Evolutionary conservation across 331 rosid genomes (phyloP), one percentile per base, ranked within the genome.

Genomic region (Spiraea crenata): DNA sequence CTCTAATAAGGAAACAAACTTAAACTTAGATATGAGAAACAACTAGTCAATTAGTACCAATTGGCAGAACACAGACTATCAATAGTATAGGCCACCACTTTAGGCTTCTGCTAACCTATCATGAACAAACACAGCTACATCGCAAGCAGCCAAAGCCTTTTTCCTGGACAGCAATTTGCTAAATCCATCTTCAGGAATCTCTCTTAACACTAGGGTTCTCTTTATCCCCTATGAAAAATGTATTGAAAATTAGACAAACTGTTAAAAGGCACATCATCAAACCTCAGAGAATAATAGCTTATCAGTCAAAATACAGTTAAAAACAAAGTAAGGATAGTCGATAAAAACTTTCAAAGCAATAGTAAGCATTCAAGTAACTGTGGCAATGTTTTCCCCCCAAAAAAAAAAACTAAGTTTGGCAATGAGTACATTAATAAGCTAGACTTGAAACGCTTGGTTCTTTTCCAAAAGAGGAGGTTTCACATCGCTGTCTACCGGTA

Each of bases 141-240:
- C 99, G 76, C 97, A 91, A 20, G 90, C 85, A 71, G 99, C 97
- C 88, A 95, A 81, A 79, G 97, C 87, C 75, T 89, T 97, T 82
- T 89, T 95, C 71, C 76, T 83, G 69, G 87, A 82, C 71, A 95
- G 73, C 73, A 95, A 56, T 74, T 69, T 89, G 56, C 56, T 55
- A 48, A 91, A 90, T 63, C 90, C 93, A 74, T 85, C 91, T 89
- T 89, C 95, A 20, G 99, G 90, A 71, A 95, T 89, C 79, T 95
- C 99, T 80, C 89, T 84, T 76, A 95, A 72, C 49, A 89, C 89
- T 72, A 95, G 84, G 65, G 85, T 87, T 72, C 85, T 95, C 76
- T 82, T 85, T 69, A 82, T 71, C 76, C 89, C 96, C 99, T 95
- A 74, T 25, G 66, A 39, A 16, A 51, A 6, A 63, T 31, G 34